A percentile compares a stretch with the other conserved stretches of the same genome.
phyloP scores from a whole-genome alignment of 2,329 filamentous ascomycete genomes.

The Diaporthe humulicola region DNA sequence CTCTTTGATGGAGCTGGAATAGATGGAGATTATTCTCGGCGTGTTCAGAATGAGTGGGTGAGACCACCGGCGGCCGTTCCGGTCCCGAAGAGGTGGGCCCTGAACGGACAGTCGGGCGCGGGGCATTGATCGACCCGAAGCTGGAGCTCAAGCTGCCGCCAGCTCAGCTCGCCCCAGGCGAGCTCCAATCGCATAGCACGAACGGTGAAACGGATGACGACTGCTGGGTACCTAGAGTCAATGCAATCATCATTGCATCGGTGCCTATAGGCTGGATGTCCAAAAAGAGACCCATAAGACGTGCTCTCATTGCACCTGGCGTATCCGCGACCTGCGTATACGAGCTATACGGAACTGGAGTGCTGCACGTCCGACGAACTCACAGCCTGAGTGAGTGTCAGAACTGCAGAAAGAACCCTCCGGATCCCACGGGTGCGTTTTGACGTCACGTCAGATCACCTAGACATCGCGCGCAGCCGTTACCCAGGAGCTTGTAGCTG shows the following conservation, averaged over 20 bases:
- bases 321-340: background rate
- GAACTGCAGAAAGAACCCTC: background rate
- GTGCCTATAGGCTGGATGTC: background rate
- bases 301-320: background rate
- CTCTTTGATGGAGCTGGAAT: background rate
- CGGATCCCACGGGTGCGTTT: conserved; percentile 25
- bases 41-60: background rate
- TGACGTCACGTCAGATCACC: conserved; percentile 37
- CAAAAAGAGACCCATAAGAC: background rate
- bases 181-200: conserved; percentile 36
- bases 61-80: background rate
- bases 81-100: conserved; percentile 9
- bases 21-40: background rate
- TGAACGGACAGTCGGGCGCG: conserved; percentile 25
- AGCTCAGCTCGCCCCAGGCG: conserved; percentile 3
- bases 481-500: background rate
- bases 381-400: background rate
- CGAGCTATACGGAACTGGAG: background rate
- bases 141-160: conserved; percentile 22
- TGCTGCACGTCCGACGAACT: background rate
- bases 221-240: conserved; percentile 20
- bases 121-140: conserved; percentile 32
- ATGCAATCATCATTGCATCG: conserved; percentile 31
- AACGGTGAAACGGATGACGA: conserved; percentile 36
- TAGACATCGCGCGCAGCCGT: conserved; percentile 9